Conservation (phyloP, 257 asterid genomes). For the Echites panduratus region DNA sequence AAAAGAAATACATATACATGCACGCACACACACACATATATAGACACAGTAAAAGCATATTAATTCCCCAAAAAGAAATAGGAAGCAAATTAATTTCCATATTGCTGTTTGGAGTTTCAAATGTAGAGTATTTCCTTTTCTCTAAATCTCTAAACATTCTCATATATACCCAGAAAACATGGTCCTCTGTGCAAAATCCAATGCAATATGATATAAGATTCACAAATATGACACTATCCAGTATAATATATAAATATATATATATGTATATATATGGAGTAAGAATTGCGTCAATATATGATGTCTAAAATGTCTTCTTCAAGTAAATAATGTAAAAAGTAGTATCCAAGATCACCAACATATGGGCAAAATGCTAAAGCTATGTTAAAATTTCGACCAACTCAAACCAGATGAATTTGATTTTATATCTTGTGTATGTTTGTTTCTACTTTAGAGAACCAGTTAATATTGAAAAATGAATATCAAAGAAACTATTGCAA, state of each 20-base stretch:
- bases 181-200: neutral
- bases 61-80: neutral
- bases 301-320: neutral
- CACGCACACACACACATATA: neutral
- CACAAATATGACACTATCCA: neutral
- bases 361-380: neutral
- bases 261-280: no score
- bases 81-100: neutral
- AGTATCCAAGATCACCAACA: neutral
- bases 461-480: neutral
- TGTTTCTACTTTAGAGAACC: neutral
- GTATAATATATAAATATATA: neutral
- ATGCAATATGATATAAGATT: neutral
- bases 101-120: no score
- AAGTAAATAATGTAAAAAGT: neutral
- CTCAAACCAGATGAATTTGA: neutral
- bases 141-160: neutral
- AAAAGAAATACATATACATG: neutral
- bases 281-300: neutral
- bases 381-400: neutral
- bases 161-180: conserved; percentile 1
- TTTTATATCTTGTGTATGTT: neutral
- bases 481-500: neutral
- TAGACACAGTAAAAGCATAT: neutral
- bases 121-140: neutral